phyloP scores from a whole-genome alignment of 768 basidiomycete genomes.

The Asterophora parasitica region DNA sequence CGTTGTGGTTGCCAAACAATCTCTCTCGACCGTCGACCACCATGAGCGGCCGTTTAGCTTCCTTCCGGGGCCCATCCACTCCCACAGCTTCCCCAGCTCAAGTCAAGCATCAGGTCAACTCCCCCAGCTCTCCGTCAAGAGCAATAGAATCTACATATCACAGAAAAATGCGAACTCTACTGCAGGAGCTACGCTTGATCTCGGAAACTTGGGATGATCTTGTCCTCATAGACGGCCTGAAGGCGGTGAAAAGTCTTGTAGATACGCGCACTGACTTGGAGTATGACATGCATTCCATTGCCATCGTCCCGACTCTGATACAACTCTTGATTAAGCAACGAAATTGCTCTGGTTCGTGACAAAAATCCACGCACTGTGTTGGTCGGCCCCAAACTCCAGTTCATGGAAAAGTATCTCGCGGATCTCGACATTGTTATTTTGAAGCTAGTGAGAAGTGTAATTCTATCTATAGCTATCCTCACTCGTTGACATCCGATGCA shows the following conservation, averaged over 20 bases:
- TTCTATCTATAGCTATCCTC: not conserved
- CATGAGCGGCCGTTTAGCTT: slow-evolving; percentile 52
- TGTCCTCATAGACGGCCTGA: slow-evolving; percentile 73
- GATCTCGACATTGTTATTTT: slow-evolving; percentile 53
- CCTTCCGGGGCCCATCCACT: slow-evolving; percentile 76
- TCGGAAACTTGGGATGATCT: slow-evolving; percentile 81
- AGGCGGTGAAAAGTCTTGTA: slow-evolving; percentile 63
- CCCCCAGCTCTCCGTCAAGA: slow-evolving; percentile 45
- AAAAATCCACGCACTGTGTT: slow-evolving; percentile 53
- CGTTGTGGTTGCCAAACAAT: slow-evolving; percentile 20
- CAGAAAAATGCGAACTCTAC: slow-evolving; percentile 61
- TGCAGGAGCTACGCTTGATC: slow-evolving; percentile 62
- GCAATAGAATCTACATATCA: slow-evolving; percentile 74
- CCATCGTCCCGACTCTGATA: slow-evolving; percentile 6
- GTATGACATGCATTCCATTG: slow-evolving; percentile 38
- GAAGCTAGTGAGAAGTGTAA: slow-evolving; percentile 55
- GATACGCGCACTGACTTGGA: slow-evolving; percentile 83
- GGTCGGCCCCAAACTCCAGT: slow-evolving; percentile 58
- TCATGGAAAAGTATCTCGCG: slow-evolving; percentile 62
- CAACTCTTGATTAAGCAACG: slow-evolving; percentile 46
- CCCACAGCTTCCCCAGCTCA: slow-evolving; percentile 64
- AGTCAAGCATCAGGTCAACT: slow-evolving; percentile 31
- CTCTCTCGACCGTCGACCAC: not conserved
- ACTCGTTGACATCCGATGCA: not conserved
- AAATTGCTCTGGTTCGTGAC: slow-evolving; percentile 50